Percentiles rank a stretch among this genome's conserved stretches.
These are phyloP conservation scores for Ogataea angusta DNA, from an alignment of 805 yeast genomes.

Conservation along the genomic window DNA sequence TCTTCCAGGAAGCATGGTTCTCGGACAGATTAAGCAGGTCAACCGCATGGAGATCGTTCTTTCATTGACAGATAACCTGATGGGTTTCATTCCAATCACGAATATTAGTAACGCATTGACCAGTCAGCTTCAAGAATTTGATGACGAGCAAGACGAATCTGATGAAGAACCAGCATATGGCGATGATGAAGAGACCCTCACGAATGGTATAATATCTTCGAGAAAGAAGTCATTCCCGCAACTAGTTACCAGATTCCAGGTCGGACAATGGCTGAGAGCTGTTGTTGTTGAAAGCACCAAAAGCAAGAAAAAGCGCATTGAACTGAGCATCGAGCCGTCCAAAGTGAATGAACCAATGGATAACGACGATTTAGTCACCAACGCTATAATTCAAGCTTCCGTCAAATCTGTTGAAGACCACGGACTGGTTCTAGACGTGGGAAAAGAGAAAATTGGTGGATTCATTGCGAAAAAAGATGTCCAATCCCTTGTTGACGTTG, in stretches of 20 bases:
- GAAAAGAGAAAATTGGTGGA: slow-evolving; percentile 55
- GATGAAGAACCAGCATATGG: slow-evolving; percentile 31
- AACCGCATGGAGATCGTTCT: slow-evolving; percentile 62
- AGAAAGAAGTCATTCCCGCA: slow-evolving; percentile 50
- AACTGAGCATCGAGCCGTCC: slow-evolving; percentile 71
- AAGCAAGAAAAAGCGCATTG: slow-evolving; percentile 53
- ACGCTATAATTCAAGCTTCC: slow-evolving; percentile 69
- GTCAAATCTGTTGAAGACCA: slow-evolving; percentile 87
- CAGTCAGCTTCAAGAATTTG: slow-evolving; percentile 51
- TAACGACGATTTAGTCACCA: slow-evolving; percentile 57
- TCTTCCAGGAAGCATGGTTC: slow-evolving; percentile 65
- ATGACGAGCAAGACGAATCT: slow-evolving; percentile 44
- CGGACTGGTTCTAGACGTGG: slow-evolving; percentile 76
- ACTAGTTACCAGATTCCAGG: slow-evolving; percentile 48
- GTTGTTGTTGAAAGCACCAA: slow-evolving; percentile 53
- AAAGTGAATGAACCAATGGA: slow-evolving; percentile 59
- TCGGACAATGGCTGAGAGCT: slow-evolving; percentile 89
- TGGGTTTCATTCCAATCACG: slow-evolving; percentile 76
- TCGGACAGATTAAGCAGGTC: slow-evolving; percentile 72
- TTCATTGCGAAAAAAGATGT: slow-evolving; percentile 74
- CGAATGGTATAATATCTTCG: slow-evolving; percentile 19
- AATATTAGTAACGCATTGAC: slow-evolving; percentile 65
- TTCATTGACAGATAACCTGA: slow-evolving; percentile 74
- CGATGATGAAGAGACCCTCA: slow-evolving; percentile 33
- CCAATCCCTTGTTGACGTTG: slow-evolving; percentile 44